Percentiles rank a stretch among this genome's conserved stretches.
These are phyloP conservation scores for Fraxinus angustifolia DNA, from an alignment of 305 asterid genomes.

Conservation along the genomic window DNA sequence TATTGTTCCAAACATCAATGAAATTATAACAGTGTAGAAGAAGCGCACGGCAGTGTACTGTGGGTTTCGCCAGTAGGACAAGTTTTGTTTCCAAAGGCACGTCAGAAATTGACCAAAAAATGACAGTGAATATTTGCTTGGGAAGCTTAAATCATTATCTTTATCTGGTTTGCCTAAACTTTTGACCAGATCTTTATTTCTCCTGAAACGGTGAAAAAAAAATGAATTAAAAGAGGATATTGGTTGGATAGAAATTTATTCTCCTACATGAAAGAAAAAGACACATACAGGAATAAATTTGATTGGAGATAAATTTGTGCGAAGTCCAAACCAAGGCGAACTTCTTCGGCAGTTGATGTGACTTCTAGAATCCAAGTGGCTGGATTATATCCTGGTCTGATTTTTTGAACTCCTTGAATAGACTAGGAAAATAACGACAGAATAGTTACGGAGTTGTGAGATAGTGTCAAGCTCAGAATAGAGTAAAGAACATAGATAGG, in stretches of 20 bases:
- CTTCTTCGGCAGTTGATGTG: slow-evolving; percentile 59
- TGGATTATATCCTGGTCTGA: slow-evolving; percentile 64
- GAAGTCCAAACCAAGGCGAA: slow-evolving; percentile 54
- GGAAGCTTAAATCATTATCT: slow-evolving; percentile 45
- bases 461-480: neutral
- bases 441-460: neutral
- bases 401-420: slow-evolving; percentile 50
- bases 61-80: slow-evolving; percentile 70
- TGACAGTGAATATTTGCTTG: slow-evolving; percentile 52
- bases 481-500: neutral
- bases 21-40: slow-evolving; percentile 67
- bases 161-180: slow-evolving; percentile 53
- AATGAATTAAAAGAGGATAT: neutral
- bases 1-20: slow-evolving; percentile 73
- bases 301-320: slow-evolving; percentile 59
- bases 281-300: slow-evolving; percentile 41
- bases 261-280: neutral
- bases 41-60: slow-evolving; percentile 77
- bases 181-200: slow-evolving; percentile 51
- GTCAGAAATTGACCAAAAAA: slow-evolving; percentile 51
- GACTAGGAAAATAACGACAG: slow-evolving; percentile 33
- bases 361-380: slow-evolving; percentile 83
- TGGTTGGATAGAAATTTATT: neutral
- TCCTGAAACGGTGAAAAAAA: slow-evolving; percentile 34
- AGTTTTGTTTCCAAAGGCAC: slow-evolving; percentile 67